These are phyloP conservation scores for Picea abies DNA, from an alignment of 83 land plant genomes.

Conservation along the genomic window DNA sequence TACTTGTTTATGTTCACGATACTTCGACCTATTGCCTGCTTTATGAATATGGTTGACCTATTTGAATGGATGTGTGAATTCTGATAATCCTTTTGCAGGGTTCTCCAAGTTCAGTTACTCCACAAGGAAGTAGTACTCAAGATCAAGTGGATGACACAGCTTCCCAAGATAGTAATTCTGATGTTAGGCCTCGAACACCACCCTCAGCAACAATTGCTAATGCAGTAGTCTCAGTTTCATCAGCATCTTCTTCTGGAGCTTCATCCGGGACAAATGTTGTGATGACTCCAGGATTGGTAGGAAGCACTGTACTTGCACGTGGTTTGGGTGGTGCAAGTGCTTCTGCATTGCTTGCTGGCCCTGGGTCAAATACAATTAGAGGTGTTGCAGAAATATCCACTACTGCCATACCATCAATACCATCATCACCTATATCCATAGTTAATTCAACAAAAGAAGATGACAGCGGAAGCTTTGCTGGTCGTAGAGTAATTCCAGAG, in stretches of 20 bases:
- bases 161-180: slow-evolving; percentile 50
- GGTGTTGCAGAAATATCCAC: slow-evolving; percentile 30
- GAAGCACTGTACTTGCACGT: slow-evolving; percentile 21
- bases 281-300: slow-evolving; percentile 5
- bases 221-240: slow-evolving; percentile 13
- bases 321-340: slow-evolving; percentile 32
- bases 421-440: slow-evolving; percentile 47
- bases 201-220: slow-evolving; percentile 39
- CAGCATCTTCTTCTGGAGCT: slow-evolving; percentile 29
- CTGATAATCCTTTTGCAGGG: slow-evolving; percentile 9
- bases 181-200: slow-evolving; percentile 44
- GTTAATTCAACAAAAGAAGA: slow-evolving; percentile 63
- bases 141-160: slow-evolving; percentile 54
- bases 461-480: slow-evolving; percentile 48
- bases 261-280: slow-evolving; percentile 23
- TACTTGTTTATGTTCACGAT: too few species aligned
- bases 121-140: slow-evolving; percentile 25
- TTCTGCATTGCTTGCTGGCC: slow-evolving; percentile 42
- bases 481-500: slow-evolving; percentile 63
- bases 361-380: slow-evolving; percentile 24
- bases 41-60: neutral
- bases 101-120: slow-evolving; percentile 15
- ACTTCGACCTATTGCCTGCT: too few species aligned
- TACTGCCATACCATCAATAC: slow-evolving; percentile 27
- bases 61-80: slow-evolving; percentile 1